These are phyloP conservation scores for Amylostereum chailletii DNA, from an alignment of 1,284 basidiomycete species.

Conservation along the genomic window DNA sequence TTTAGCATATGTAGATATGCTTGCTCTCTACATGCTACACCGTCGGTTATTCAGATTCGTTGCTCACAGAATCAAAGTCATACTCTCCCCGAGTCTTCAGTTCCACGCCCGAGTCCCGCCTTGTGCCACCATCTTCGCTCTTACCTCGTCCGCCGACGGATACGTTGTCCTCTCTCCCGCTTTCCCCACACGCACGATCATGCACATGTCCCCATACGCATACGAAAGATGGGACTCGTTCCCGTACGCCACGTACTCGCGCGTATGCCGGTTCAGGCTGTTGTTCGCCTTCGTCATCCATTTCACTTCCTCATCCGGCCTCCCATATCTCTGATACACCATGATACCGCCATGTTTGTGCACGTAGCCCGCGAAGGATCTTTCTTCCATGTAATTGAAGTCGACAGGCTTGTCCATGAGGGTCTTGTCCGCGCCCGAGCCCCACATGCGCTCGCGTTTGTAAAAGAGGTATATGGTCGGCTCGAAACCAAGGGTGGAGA, in stretches of 20 bases:
- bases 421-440: not conserved
- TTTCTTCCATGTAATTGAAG: not conserved
- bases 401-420: not conserved
- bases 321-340: not conserved
- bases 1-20: too few species aligned
- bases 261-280: not conserved
- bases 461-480: constrained; percentile 10
- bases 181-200: constrained; percentile 10
- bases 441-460: not conserved
- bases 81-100: too few species aligned
- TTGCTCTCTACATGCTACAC: too few species aligned
- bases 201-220: constrained; percentile 12
- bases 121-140: too few species aligned
- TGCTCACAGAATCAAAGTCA: too few species aligned
- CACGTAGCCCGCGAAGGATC: not conserved
- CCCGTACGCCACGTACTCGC: constrained; percentile 11
- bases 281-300: too few species aligned
- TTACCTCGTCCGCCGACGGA: too few species aligned
- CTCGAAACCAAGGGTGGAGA: constrained; percentile 6
- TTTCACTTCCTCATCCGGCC: not conserved
- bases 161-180: too few species aligned
- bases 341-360: not conserved
- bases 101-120: too few species aligned
- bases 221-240: constrained; percentile 10
- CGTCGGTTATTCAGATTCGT: too few species aligned